A percentile compares a stretch with the other conserved stretches of the same genome.
Conservation (phyloP, 345 rosid genomes). For the Salix caprea region DNA sequence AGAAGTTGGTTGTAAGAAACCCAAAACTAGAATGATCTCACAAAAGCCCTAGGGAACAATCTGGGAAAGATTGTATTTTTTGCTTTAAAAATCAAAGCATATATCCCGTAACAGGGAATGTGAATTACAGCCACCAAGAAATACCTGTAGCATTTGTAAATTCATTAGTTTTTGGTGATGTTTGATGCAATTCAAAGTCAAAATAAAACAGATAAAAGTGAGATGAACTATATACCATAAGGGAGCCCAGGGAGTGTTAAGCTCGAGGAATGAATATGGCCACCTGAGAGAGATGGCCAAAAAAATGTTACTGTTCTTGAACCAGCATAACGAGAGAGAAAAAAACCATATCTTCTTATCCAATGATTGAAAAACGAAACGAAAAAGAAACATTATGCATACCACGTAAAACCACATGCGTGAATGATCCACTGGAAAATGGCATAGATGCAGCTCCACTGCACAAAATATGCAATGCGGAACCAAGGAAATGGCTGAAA, state of each 20-base stretch:
- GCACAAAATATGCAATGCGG: conserved; percentile 70
- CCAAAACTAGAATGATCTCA: conserved; percentile 23
- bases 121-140: conserved; percentile 49
- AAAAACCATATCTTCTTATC: not conserved
- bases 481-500: conserved; percentile 69
- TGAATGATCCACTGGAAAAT: conserved; percentile 84
- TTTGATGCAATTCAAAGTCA: not conserved
- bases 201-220: not conserved
- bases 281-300: conserved; percentile 45
- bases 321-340: not conserved
- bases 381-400: conserved; percentile 8
- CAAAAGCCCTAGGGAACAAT: conserved; percentile 49
- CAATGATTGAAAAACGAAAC: not conserved
- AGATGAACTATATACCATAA: conserved; percentile 43
- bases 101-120: conserved; percentile 73
- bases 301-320: conserved; percentile 2
- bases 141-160: conserved; percentile 45
- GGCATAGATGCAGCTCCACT: conserved; percentile 72
- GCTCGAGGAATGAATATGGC: conserved; percentile 88
- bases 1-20: not conserved
- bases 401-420: conserved; percentile 78
- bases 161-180: not conserved
- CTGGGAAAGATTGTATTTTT: conserved; percentile 37
- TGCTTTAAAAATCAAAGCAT: conserved; percentile 46
- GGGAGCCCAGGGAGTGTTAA: conserved; percentile 61